These are phyloP conservation scores for Aspergillus hancockii DNA, from an alignment of 495 filamentous ascomycete genomes.

Conservation along the genomic window DNA sequence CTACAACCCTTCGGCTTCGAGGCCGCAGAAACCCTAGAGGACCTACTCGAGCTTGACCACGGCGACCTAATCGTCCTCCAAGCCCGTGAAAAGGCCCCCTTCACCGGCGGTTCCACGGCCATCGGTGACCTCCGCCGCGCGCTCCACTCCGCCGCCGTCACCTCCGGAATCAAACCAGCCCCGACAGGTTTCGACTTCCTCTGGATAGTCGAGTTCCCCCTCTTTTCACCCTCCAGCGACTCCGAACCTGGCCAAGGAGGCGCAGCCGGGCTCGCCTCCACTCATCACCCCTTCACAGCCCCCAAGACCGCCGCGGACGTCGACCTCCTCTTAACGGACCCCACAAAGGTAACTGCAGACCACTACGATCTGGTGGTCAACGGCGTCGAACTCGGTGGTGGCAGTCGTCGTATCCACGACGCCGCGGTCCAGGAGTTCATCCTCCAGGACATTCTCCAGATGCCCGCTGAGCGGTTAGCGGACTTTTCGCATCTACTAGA, in stretches of 20 bases:
- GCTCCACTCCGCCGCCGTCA: slow-evolving; percentile 66
- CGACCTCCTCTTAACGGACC: slow-evolving; percentile 69
- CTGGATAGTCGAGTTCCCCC: slow-evolving; percentile 88
- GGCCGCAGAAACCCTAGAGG: slow-evolving; percentile 59
- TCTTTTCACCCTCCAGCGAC: slow-evolving; percentile 74
- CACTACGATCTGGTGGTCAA: slow-evolving; percentile 97
- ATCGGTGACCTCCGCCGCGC: slow-evolving; percentile 75
- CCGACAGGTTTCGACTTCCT: slow-evolving; percentile 63
- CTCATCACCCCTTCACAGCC: slow-evolving; percentile 95
- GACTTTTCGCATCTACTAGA: slow-evolving; percentile 85
- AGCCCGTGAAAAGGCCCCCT: slow-evolving; percentile 64
- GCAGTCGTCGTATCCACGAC: slow-evolving; percentile 89
- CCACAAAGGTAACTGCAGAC: slow-evolving; percentile 70
- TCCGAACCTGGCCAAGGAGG: slow-evolving; percentile 82
- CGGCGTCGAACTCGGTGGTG: slow-evolving; percentile 90
- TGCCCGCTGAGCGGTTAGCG: slow-evolving; percentile 58
- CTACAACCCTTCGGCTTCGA: slow-evolving; percentile 76
- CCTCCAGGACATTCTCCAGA: slow-evolving; percentile 77
- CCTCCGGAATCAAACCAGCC: slow-evolving; percentile 53
- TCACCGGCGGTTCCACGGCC: slow-evolving; percentile 69
- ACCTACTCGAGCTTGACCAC: slow-evolving; percentile 55
- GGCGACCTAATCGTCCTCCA: slow-evolving; percentile 81
- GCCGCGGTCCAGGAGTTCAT: slow-evolving; percentile 82
- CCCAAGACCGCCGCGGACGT: slow-evolving; percentile 73
- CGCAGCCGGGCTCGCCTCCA: slow-evolving; percentile 75